Evolutionary conservation across 1,284 basidiomycete species (phyloP), one percentile per base, ranked within the genome.

Genomic region (Agaricales sp.): DNA sequence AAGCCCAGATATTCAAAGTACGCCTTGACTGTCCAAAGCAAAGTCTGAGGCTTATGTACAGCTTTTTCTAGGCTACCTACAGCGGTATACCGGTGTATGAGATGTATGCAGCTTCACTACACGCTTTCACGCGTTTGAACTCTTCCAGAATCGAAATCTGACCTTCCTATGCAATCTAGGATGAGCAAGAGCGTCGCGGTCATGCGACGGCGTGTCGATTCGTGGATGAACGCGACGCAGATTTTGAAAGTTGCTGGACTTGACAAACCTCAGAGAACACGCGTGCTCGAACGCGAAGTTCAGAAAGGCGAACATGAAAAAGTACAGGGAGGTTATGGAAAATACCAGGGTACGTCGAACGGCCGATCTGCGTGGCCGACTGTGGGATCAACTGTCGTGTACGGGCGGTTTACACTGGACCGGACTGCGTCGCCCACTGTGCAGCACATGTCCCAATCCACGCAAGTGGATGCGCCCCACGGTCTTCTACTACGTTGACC

Each of bases 251-350:
- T 99, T 57, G 96, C 95, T 25, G 96, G 95, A 8, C 97, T 99
- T 58, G 96, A 99, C 71, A 99, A 99, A 66, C 96, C 96, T 1
- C 96, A 99, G 65, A 77, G 96, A 46, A 99, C 96, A 50, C 82
- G 96, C 52, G 94, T 99, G 12, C 77, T 99, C 45, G 96, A 99
- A 66, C 82, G 96, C 55, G 96, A 99, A 69, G 86, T 99, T 2
- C 96, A 99, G 66, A 98, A 98, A 67, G 96, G 94, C 21, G 88
- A 92, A 57, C 96, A 99, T 66, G 96, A 99, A 68, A 99, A 99
- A 67, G 93, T 99, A 0, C 96, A 99, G 65, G 96, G 96, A 26
- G 96, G 96, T 0, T 99, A 99, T 67, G 96, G 96, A 57, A 99
- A 99, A 69, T 99, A 98, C 66, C 96, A 99, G 77, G 96, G 94